phyloP scores from a whole-genome alignment of 2,329 filamentous ascomycete genomes.

The Trichoderma sp. region DNA sequence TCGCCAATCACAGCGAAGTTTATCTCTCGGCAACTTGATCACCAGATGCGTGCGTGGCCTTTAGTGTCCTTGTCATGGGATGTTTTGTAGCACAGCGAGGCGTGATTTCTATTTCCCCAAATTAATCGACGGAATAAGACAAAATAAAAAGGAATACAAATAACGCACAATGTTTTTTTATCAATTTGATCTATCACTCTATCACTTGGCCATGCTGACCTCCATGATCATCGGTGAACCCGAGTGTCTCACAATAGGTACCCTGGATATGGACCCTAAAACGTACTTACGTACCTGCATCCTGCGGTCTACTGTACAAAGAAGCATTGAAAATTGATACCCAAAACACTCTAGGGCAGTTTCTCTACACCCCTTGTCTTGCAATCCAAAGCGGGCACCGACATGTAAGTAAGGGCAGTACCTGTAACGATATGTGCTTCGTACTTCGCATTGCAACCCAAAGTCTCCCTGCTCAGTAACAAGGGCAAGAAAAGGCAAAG shows the following conservation, averaged over 20 bases:
- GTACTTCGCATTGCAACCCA: background rate
- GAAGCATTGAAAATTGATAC: slow-evolving; percentile 14
- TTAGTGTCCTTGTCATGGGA: background rate
- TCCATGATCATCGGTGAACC: background rate
- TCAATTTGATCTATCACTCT: background rate
- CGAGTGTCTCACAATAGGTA: background rate
- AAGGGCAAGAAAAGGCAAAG: background rate
- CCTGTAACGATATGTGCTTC: background rate
- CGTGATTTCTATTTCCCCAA: background rate
- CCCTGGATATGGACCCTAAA: too few relatives aligned
- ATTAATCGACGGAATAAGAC: background rate
- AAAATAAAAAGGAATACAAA: background rate
- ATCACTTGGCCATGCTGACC: background rate
- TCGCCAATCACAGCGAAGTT: slow-evolving; percentile 15
- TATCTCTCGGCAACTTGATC: slow-evolving; percentile 5
- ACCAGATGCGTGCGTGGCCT: slow-evolving; percentile 1
- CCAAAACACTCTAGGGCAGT: slow-evolving; percentile 19
- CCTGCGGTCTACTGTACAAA: background rate
- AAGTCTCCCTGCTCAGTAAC: background rate
- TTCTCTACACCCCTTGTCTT: background rate
- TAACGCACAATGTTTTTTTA: background rate
- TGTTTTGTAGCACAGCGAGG: background rate
- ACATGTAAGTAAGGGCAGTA: background rate
- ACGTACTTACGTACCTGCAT: slow-evolving; percentile 2
- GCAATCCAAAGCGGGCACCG: background rate